Conservation (phyloP, 2,329 filamentous ascomycete genomes). For the Colletotrichum lentis region DNA sequence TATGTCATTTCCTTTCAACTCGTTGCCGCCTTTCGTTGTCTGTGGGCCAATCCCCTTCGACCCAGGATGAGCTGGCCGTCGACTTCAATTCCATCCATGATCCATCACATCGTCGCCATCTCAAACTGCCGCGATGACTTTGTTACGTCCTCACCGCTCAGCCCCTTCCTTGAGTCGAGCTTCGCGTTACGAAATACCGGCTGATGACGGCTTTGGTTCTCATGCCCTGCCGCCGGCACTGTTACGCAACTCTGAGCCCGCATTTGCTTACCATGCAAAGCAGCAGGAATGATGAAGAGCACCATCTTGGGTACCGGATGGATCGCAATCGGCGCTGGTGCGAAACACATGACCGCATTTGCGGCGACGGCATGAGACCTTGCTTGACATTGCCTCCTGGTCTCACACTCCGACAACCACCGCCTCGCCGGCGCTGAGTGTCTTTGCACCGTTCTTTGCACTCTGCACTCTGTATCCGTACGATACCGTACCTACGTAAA, state of each 20-base stretch:
- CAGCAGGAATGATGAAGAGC: constrained; percentile 20
- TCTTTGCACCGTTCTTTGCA: neutral
- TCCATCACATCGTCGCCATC: constrained; percentile 1
- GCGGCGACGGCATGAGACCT: neutral
- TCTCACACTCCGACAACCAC: neutral
- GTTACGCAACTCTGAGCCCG: constrained; percentile 26
- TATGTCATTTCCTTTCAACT: neutral
- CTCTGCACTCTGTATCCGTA: too few relatives aligned
- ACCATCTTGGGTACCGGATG: constrained; percentile 4
- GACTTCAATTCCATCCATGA: neutral
- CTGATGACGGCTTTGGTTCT: neutral
- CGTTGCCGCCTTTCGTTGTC: constrained; percentile 9
- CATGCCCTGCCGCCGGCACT: neutral
- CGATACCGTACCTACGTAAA: neutral
- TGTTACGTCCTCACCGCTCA: neutral
- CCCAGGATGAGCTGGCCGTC: neutral
- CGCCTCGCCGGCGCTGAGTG: constrained; percentile 13
- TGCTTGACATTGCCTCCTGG: constrained; percentile 1
- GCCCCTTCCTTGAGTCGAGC: neutral
- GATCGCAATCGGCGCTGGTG: neutral
- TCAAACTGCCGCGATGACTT: constrained; percentile 2
- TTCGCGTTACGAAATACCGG: neutral
- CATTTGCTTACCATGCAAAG: constrained; percentile 7
- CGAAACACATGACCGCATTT: neutral
- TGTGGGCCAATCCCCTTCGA: neutral